Percentiles rank a stretch among this genome's conserved stretches.
These are phyloP conservation scores for Termitomyces sp. DNA, from an alignment of 768 basidiomycete species.

Conservation along the genomic window DNA sequence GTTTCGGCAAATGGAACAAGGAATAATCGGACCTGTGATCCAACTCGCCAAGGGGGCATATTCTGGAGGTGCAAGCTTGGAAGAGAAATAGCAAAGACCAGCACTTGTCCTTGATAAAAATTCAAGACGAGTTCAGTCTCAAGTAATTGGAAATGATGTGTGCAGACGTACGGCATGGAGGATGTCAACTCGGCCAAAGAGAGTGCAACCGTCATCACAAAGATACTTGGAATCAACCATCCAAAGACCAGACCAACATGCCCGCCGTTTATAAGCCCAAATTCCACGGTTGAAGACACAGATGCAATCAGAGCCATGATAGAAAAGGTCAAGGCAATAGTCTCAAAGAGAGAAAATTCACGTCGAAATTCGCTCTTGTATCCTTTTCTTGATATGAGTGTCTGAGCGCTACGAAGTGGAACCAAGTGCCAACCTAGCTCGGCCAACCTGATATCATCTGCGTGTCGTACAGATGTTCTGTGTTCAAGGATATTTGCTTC, in stretches of 20 bases:
- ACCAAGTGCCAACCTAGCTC: neutral
- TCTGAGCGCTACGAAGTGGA: neutral
- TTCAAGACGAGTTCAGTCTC: neutral
- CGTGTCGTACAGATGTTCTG: neutral
- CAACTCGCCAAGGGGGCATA: conserved; percentile 63
- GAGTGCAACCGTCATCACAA: conserved; percentile 64
- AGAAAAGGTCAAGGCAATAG: conserved; percentile 55
- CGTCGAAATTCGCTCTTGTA: conserved; percentile 5
- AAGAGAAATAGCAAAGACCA: conserved; percentile 76
- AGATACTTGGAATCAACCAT: conserved; percentile 69
- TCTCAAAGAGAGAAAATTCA: conserved; percentile 4
- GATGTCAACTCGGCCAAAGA: conserved; percentile 75
- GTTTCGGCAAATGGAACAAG: neutral
- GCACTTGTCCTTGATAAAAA: conserved; percentile 58
- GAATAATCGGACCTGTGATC: conserved; percentile 40
- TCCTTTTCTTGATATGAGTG: neutral
- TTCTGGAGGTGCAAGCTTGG: conserved; percentile 63
- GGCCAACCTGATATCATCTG: conserved; percentile 1
- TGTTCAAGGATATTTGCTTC: neutral
- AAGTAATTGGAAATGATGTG: neutral
- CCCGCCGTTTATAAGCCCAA: conserved; percentile 64
- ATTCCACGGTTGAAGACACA: conserved; percentile 62
- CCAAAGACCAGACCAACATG: conserved; percentile 79
- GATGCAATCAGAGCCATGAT: conserved; percentile 75
- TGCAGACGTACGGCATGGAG: conserved; percentile 64